Evolutionary conservation across 2,329 filamentous ascomycete species (phyloP), one percentile per base, ranked within the genome.

Genomic region (Trichoderma atroviride): DNA sequence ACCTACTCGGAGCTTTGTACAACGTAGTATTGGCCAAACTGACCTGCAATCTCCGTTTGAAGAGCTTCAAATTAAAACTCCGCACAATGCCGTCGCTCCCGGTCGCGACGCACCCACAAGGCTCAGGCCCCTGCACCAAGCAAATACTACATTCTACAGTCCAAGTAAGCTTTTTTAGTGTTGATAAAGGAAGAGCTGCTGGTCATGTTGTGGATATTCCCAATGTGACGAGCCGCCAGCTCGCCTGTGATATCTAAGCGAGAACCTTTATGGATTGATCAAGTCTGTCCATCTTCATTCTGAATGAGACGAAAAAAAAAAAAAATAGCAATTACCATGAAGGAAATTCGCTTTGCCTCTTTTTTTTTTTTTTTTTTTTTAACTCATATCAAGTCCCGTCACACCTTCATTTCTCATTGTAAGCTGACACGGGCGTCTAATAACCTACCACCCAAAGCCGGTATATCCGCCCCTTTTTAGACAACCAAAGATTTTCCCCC

Each of bases 31-130:
- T 43, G 31, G 27, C 24, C 31, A 40, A 24, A 22, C 47, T 40
- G 24, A 14, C 22, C 31, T 63, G 33, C 31, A 55, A 40, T 53
- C 61, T 50, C 27, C 40, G 63, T 50, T 16, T 52, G 16, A 52
- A n/a, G 55, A 40, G 50, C 61, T 31, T n/a, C 13, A 43, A 22
- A 40, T 31, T 43, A 19, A 35, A 64, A 55, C 63, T 66, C 55
- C 64, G 64, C 64, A 37, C 16, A 56, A 40, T 67, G 40, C 65
- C 65, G 43, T 13, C n/a, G 43, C 37, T 68, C 57, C 64, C 64
- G 64, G 57, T 14, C 43, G 37, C 37, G 22, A 40, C 40, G 56
- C 13, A 43, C 31, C 64, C 56, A 60, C 64, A 68, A 68, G 55
- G 57, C 64, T 68, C n/a, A 50, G 47, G 52, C 52, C 22, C 52